A percentile compares a stretch with the other conserved stretches of the same genome.
Evolutionary conservation across 2,329 filamentous ascomycete genomes (phyloP).

Genomic region (Paracoccidioides lutzii): DNA sequence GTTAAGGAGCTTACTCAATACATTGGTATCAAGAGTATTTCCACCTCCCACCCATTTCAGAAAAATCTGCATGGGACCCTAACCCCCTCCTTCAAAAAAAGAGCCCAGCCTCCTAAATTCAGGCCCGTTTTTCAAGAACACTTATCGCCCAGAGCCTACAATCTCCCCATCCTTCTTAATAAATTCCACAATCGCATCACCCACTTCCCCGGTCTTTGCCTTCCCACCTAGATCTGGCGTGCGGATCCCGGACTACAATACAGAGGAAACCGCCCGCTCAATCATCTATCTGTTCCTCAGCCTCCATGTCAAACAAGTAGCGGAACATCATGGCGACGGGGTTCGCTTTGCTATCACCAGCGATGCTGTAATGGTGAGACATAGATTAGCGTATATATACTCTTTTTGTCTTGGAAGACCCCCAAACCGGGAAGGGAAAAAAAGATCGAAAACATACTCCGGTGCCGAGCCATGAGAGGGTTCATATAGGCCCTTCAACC

Average conservation of each 20-base stretch:
- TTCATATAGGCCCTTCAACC: slow-evolving; percentile 71
- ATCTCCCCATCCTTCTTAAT: slow-evolving; percentile 36
- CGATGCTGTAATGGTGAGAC: slow-evolving; percentile 54
- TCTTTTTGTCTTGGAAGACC: not conserved
- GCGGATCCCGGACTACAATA: slow-evolving; percentile 60
- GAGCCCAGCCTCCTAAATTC: not conserved
- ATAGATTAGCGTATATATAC: not conserved
- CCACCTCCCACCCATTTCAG: no score
- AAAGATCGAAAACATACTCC: slow-evolving; percentile 16
- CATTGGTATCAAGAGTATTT: no score
- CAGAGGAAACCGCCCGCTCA: slow-evolving; percentile 63
- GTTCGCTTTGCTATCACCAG: slow-evolving; percentile 74
- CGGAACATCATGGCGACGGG: slow-evolving; percentile 86
- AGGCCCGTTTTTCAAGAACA: not conserved
- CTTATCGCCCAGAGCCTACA: not conserved
- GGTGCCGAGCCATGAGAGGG: slow-evolving; percentile 61
- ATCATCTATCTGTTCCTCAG: slow-evolving; percentile 62
- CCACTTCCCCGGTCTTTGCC: slow-evolving; percentile 56
- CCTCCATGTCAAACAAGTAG: slow-evolving; percentile 68
- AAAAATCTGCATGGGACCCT: no score
- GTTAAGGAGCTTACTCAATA: no score
- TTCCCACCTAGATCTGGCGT: slow-evolving; percentile 72
- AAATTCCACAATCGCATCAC: slow-evolving; percentile 62
- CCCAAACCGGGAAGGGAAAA: not conserved
- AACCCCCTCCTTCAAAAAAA: no score